Evolutionary conservation across 2,329 filamentous ascomycete genomes (phyloP).

Genomic region (Trichophyton simii): DNA sequence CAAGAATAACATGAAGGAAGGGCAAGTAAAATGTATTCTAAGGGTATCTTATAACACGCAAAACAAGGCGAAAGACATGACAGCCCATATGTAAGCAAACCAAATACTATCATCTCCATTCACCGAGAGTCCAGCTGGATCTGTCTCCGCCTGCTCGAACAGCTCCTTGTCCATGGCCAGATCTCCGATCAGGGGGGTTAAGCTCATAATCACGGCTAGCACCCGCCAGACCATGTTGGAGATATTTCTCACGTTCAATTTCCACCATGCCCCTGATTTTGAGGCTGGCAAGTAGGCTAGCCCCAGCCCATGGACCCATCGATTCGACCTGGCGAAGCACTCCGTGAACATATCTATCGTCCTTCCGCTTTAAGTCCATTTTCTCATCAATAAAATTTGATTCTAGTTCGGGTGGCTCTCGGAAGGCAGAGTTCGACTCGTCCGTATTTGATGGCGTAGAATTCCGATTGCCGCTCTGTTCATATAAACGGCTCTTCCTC

Average conservation of each 20-base stretch:
- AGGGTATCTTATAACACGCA: neutral
- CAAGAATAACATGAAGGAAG: neutral
- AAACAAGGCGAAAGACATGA: neutral
- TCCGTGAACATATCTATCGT: conserved; percentile 25
- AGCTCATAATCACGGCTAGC: conserved; percentile 33
- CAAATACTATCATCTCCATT: conserved; percentile 24
- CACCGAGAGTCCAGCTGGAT: conserved; percentile 38
- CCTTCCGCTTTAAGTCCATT: conserved; percentile 27
- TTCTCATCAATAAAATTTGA: conserved; percentile 38
- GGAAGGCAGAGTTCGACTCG: neutral
- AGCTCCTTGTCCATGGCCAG: conserved; percentile 20
- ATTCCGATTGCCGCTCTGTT: neutral
- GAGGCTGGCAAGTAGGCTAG: conserved; percentile 47
- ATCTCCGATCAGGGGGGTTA: conserved; percentile 27
- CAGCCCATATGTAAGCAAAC: neutral
- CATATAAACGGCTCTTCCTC: conserved; percentile 22
- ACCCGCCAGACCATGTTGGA: conserved; percentile 38
- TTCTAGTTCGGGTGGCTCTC: conserved; percentile 4
- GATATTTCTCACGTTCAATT: conserved; percentile 51
- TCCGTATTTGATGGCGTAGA: neutral
- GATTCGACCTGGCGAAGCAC: conserved; percentile 43
- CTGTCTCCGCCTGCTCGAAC: conserved; percentile 29
- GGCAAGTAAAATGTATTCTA: neutral
- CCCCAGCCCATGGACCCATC: conserved; percentile 53
- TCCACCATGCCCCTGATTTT: conserved; percentile 50